Conservation (phyloP, 495 filamentous ascomycete species). For the Parathielavia hyrcaniae region DNA sequence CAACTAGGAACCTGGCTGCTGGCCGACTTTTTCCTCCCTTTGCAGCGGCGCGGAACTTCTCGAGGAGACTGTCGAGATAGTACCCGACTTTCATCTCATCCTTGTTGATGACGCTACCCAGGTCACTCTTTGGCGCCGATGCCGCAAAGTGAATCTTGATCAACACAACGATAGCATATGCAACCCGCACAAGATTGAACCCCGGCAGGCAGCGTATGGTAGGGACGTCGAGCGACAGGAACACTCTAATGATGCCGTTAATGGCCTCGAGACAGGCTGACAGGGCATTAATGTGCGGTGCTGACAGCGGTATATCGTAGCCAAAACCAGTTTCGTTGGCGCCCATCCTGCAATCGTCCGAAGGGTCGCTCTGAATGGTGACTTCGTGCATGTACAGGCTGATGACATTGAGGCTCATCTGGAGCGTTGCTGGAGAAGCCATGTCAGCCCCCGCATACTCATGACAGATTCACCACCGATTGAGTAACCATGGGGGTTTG, state of each 20-base stretch:
- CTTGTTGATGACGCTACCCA: constrained; percentile 71
- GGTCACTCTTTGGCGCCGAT: constrained; percentile 56
- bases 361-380: constrained; percentile 64
- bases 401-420: constrained; percentile 57
- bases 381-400: constrained; percentile 85
- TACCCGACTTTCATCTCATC: constrained; percentile 68
- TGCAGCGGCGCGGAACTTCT: constrained; percentile 59
- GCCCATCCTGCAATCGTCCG: constrained; percentile 53
- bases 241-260: constrained; percentile 66
- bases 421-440: constrained; percentile 44
- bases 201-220: constrained; percentile 67
- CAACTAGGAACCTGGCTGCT: constrained; percentile 68
- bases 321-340: constrained; percentile 38
- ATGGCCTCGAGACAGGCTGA: constrained; percentile 64
- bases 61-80: constrained; percentile 62
- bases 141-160: constrained; percentile 85
- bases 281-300: constrained; percentile 65
- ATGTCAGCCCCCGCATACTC: not conserved
- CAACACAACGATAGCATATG: constrained; percentile 72
- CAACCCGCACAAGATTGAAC: constrained; percentile 67
- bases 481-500: too few relatives aligned
- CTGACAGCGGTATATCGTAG: constrained; percentile 44
- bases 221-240: constrained; percentile 53
- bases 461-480: too few relatives aligned
- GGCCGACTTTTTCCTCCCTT: constrained; percentile 60